Evolutionary conservation across 768 basidiomycete genomes (phyloP), one percentile per base, ranked within the genome.

Genomic region (Butyriboletus loyo): DNA sequence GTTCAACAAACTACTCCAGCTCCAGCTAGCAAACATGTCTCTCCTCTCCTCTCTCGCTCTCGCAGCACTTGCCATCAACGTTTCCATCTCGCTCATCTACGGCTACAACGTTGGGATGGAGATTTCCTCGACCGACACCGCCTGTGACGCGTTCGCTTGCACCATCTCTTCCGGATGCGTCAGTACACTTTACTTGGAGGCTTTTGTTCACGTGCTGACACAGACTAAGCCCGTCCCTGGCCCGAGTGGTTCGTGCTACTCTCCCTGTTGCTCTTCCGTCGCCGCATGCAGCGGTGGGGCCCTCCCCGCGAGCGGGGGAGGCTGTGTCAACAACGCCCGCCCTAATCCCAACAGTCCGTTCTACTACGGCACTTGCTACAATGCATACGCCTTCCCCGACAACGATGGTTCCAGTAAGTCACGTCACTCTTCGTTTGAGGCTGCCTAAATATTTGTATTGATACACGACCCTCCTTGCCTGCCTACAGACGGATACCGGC

Each of bases 31-130:
- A 43, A 13, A 31, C 50, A 71, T 71, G 67, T 30, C 41, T 51
- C 45, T 52, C 22, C 14, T 62, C 55, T 59, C 60, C 37, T 38
- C 49, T 37, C 46, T 68, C 24, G 51, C 57, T 46, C 46, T 65
- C 21, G 59, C 56, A 28, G 57, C 58, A 24, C 24, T 70, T 8
- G 59, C n/a, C n/a, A n/a, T 44, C n/a, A 22, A 54, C 6, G 44
- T 60, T 22, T 57, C 56, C 28, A 70, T 70, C 22, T 70, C 66
- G 19, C 58, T 68, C 45, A 70, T 68, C 52, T 70, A 70, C 10
- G 68, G 66, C 0, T 68, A 68, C 51, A 70, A 70, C 13, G 66
- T 70, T 19, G 66, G 66, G 27, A 68, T 68, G 68, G n/a, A 70
- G 42, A 70, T 68, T 14, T 70, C 66, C 21, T 68, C 68, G 0